These are phyloP conservation scores for Fraxinus xanthoxyloides DNA, from an alignment of 305 asterid species.

Conservation along the genomic window DNA sequence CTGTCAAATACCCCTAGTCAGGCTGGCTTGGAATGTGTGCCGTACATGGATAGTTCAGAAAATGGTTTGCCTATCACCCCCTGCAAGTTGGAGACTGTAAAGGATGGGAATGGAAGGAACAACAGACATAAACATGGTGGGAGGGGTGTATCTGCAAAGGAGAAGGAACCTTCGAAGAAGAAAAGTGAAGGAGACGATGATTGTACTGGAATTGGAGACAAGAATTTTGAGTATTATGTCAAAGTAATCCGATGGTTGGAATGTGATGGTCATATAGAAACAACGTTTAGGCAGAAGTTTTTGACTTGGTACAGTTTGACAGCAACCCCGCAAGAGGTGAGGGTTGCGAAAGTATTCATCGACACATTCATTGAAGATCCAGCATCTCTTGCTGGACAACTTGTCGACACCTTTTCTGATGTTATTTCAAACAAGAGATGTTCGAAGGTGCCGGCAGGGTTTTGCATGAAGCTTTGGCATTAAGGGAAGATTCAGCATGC, in stretches of 20 bases:
- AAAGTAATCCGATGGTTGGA: constrained; percentile 81
- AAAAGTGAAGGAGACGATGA: constrained; percentile 54
- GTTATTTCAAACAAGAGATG: constrained; percentile 57
- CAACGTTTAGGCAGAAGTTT: constrained; percentile 67
- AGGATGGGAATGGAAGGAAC: constrained; percentile 41
- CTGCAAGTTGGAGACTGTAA: constrained; percentile 49
- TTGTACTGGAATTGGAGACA: constrained; percentile 48
- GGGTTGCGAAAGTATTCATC: constrained; percentile 65
- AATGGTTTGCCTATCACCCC: constrained; percentile 59
- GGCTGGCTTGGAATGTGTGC: constrained; percentile 45
- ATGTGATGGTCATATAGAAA: constrained; percentile 70
- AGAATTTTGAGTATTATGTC: constrained; percentile 73
- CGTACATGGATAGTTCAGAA: constrained; percentile 29
- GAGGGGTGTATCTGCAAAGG: constrained; percentile 39
- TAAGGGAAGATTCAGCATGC: constrained; percentile 27
- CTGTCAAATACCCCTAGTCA: constrained; percentile 40
- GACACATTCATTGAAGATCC: constrained; percentile 78
- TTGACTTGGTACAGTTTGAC: constrained; percentile 92
- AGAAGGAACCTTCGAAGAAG: constrained; percentile 70
- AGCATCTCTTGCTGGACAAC: constrained; percentile 75
- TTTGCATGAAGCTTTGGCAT: constrained; percentile 89
- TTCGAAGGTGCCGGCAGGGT: constrained; percentile 53
- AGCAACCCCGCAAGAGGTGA: constrained; percentile 64
- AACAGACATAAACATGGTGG: constrained; percentile 30
- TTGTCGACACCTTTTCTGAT: constrained; percentile 64